A percentile compares a stretch with the other conserved stretches of the same genome.
phyloP scores from a whole-genome alignment of 805 yeast species.

The Nakazawaea pomicola region DNA sequence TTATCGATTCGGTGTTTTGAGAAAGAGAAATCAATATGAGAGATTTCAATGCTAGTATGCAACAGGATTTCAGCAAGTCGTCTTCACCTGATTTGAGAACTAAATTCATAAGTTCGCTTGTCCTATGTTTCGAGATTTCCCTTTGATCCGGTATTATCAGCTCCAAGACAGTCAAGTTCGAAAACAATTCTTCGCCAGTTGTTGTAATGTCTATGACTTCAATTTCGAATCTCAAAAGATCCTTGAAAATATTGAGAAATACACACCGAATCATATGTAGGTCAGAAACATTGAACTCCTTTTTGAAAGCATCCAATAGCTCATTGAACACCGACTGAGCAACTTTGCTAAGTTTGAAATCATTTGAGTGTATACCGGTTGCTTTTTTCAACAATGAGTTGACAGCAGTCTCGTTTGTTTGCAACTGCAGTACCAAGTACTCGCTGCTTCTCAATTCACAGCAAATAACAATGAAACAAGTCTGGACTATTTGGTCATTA shows the following conservation, averaged over 20 bases:
- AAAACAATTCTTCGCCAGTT: not conserved
- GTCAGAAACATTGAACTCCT: not conserved
- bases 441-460: slow-evolving; percentile 12
- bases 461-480: slow-evolving; percentile 11
- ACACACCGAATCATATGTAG: not conserved
- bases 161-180: not conserved
- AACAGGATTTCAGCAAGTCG: not conserved
- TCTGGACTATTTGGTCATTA: slow-evolving; percentile 10
- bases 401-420: too few species aligned
- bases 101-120: too few species aligned
- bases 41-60: slow-evolving; percentile 5
- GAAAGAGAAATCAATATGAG: slow-evolving; percentile 1
- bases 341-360: not conserved
- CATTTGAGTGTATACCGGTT: too few species aligned
- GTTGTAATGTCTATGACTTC: not conserved
- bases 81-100: too few species aligned
- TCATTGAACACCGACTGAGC: not conserved
- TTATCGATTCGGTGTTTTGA: not conserved
- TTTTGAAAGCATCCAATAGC: not conserved
- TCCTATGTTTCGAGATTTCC: too few species aligned
- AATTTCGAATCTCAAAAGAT: not conserved
- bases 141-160: not conserved
- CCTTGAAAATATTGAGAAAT: not conserved
- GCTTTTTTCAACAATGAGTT: too few species aligned
- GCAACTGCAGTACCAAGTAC: slow-evolving; percentile 11